These are phyloP conservation scores for Phylloporus rhodoxanthus DNA, from an alignment of 768 basidiomycete genomes.

Conservation along the genomic window DNA sequence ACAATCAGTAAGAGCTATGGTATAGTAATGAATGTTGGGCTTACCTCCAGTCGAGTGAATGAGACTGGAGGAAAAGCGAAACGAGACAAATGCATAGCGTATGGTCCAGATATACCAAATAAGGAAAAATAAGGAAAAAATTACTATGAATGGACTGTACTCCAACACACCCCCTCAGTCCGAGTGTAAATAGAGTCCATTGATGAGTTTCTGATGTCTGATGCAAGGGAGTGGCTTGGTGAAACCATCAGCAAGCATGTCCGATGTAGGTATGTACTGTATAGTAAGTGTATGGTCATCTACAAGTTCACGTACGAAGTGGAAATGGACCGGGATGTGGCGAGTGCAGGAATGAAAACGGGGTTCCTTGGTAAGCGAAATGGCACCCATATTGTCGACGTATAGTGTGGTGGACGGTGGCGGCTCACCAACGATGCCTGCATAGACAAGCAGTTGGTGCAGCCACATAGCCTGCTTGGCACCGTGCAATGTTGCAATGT, in stretches of 20 bases:
- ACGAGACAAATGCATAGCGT: too few species aligned
- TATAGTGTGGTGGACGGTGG: not conserved
- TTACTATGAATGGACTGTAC: not conserved
- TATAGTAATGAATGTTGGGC: too few species aligned
- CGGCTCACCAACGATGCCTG: not conserved
- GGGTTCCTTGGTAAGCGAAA: constrained; percentile 31
- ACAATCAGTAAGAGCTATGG: too few species aligned
- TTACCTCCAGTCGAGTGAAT: too few species aligned
- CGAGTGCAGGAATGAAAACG: constrained; percentile 34
- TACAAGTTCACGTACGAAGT: constrained; percentile 35
- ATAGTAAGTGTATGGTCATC: constrained; percentile 22
- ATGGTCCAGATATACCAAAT: not conserved
- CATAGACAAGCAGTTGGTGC: not conserved
- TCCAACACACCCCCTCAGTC: constrained; percentile 2
- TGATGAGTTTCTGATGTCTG: too few species aligned
- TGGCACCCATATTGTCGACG: constrained; percentile 35
- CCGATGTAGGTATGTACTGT: constrained; percentile 27
- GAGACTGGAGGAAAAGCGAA: too few species aligned
- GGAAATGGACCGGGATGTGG: constrained; percentile 39
- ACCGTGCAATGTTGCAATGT: constrained; percentile 25
- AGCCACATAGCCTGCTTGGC: constrained; percentile 20
- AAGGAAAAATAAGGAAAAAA: not conserved
- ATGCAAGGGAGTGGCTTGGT: constrained; percentile 42
- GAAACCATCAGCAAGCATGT: constrained; percentile 37
- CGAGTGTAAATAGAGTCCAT: not conserved